Evolutionary conservation across 306 rosid genomes (phyloP).

Genomic region (Vigna nakashimae): DNA sequence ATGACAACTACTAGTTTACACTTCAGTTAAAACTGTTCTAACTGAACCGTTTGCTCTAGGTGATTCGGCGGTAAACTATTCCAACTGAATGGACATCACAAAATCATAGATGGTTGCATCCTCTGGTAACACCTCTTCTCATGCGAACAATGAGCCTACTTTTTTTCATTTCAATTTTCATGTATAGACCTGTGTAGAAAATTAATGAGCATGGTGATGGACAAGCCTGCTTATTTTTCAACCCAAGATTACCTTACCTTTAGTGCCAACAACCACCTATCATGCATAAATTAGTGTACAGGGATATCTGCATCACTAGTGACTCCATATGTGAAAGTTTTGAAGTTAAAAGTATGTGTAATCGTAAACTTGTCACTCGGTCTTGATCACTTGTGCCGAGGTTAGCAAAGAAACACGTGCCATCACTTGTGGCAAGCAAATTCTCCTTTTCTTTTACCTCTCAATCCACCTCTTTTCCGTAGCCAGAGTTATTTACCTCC

Average conservation of each 20-base stretch:
- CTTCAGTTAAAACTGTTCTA: conserved; percentile 27
- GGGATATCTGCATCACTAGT: conserved; percentile 43
- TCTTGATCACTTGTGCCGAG: conserved; percentile 50
- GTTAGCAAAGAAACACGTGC: conserved; percentile 56
- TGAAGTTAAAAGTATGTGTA: conserved; percentile 39
- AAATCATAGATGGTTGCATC: conserved; percentile 43
- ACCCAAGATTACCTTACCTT: conserved; percentile 50
- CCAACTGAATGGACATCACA: conserved; percentile 41
- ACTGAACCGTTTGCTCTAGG: conserved; percentile 51
- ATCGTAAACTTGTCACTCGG: conserved; percentile 42
- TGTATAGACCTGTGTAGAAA: conserved; percentile 42
- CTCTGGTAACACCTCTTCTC: conserved; percentile 50
- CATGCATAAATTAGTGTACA: conserved; percentile 53
- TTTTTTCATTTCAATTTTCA: not conserved
- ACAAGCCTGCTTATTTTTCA: conserved; percentile 54
- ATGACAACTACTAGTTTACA: conserved; percentile 12
- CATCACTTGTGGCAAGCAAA: conserved; percentile 58
- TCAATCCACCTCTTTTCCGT: conserved; percentile 16
- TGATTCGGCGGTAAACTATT: conserved; percentile 64
- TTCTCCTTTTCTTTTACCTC: conserved; percentile 34
- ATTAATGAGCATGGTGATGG: conserved; percentile 47
- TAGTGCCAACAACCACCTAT: conserved; percentile 34
- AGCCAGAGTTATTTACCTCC: conserved; percentile 8
- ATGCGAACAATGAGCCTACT: conserved; percentile 40
- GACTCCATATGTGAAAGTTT: conserved; percentile 47